phyloP scores from a whole-genome alignment of 768 basidiomycete genomes.

The Phlebiopsis flavidoalba region DNA sequence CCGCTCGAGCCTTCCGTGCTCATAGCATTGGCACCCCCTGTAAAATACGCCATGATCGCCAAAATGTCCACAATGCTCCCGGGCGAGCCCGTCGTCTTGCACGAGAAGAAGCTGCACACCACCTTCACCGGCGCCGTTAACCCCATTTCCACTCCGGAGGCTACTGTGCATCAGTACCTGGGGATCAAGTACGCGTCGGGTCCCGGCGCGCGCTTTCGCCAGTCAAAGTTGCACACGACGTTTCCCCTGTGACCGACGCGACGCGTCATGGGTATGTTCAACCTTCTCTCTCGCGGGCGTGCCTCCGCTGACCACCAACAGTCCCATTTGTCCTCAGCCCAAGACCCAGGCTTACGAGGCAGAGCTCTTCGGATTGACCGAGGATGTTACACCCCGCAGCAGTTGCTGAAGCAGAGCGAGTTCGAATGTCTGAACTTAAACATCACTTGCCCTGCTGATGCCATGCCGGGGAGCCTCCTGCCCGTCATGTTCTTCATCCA shows the following conservation, averaged over 20 bases:
- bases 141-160: conserved; percentile 47
- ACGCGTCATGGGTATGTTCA: conserved; percentile 57
- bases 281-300: neutral
- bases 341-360: conserved; percentile 49
- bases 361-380: conserved; percentile 52
- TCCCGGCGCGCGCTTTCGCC: conserved; percentile 64
- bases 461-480: conserved; percentile 44
- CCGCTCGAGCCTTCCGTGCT: conserved; percentile 10
- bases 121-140: conserved; percentile 67
- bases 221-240: conserved; percentile 55
- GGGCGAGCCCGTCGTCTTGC: conserved; percentile 36
- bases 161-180: conserved; percentile 63
- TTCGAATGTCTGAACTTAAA: conserved; percentile 79
- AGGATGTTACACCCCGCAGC: conserved; percentile 47
- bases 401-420: conserved; percentile 59
- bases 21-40: neutral
- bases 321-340: conserved; percentile 73
- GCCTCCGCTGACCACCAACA: conserved; percentile 21
- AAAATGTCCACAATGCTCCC: conserved; percentile 14
- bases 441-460: conserved; percentile 66
- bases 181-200: conserved; percentile 76
- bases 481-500: conserved; percentile 89
- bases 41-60: conserved; percentile 19
- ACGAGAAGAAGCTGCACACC: conserved; percentile 46
- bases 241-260: conserved; percentile 60